These are phyloP conservation scores for Euryodendron excelsum DNA, from an alignment of 148 eudicot species.

Conservation along the genomic window DNA sequence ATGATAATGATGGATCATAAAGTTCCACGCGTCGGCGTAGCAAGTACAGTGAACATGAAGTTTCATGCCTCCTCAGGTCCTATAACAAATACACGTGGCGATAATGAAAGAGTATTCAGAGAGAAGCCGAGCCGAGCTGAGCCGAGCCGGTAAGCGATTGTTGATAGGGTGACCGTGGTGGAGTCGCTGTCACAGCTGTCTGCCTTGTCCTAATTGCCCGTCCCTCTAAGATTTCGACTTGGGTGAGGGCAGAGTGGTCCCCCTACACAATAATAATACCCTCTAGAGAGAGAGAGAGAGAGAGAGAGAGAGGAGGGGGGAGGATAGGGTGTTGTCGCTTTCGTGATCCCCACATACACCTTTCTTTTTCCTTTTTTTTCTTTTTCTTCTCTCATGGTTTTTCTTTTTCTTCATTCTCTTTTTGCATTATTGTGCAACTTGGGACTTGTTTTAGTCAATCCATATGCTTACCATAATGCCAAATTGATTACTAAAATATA, in stretches of 20 bases:
- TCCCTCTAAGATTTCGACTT: constrained; percentile 2
- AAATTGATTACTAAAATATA: no score
- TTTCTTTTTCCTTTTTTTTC: neutral
- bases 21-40: neutral
- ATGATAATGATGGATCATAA: no score
- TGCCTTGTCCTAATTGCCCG: neutral
- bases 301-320: neutral
- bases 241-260: constrained; percentile 9
- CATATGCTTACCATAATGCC: no score
- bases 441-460: no score
- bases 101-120: neutral
- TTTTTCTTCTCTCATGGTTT: neutral
- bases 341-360: neutral
- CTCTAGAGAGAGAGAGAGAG: neutral
- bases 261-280: neutral
- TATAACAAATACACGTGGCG: neutral
- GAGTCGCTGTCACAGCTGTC: constrained; percentile 20
- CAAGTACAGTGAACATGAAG: neutral
- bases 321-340: neutral
- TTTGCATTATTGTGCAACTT: no score
- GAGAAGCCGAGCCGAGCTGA: no score
- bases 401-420: no score
- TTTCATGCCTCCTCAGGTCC: neutral
- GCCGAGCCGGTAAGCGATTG: constrained; percentile 2
- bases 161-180: constrained; percentile 6